Base-by-base conservation (phyloP, 2,329 filamentous ascomycete species). In the Fusarium floridanum region DNA sequence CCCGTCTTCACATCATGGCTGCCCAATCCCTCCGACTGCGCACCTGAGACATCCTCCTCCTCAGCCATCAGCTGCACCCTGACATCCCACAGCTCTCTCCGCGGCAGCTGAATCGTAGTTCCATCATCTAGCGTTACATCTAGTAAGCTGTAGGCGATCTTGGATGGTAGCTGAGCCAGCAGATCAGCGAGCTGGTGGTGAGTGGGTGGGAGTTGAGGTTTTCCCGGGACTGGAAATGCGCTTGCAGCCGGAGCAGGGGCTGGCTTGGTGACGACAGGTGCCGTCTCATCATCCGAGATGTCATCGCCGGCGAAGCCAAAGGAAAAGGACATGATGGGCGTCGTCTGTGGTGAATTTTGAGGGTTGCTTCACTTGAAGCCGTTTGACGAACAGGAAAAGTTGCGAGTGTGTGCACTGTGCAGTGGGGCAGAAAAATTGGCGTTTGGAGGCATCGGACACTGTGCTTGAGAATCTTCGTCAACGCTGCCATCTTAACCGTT, bases 41-140 rank as follows among this genome's bases (percentile, higher is more conserved):
- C 70, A 37, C 82, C 82, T 32, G 81, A 79, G 41, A 81, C 80
- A 57, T 84, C 85, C 45, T 89, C 90, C 43, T 91, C 90, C 80
- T 92, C 91, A 27, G 93, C 93, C 91, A 96, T 95, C 68, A 97
- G 85, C 84, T 97, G 94, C 41, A 95, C 88, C 37, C 93, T 89
- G 43, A 96, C 91, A 80, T 97, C 94, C 90, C 94, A 96, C 55
- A 97, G 86, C 81, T 95, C 94, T 68, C 94, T 89, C 43, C 94
- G 90, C 0, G 93, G 93, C 9, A 97, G 85, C 41, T 82, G 83
- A 11, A 92, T 80, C 4, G 78, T 83, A 56, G 84, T 83, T 11
- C 87, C 88, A 71, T 89, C 86, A 50, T 92, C 91, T 6, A 84
- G 87, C 22, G 86, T 85, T 61, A 95, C 87, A 9, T 85, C 83